phyloP scores from a whole-genome alignment of 257 asterid genomes.

The Ajuga chamaepitys region DNA sequence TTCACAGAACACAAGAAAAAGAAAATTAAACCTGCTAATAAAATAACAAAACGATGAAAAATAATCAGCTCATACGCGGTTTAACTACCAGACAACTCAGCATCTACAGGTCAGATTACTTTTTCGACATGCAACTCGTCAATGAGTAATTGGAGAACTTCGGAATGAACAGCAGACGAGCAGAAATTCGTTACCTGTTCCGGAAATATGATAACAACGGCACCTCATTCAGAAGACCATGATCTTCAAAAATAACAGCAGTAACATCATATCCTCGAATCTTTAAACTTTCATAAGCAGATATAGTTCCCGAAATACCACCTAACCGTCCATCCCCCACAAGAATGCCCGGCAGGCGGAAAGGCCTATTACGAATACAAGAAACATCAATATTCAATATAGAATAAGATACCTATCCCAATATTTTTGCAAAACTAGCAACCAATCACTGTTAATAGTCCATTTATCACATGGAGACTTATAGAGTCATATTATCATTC shows the following conservation, averaged over 20 bases:
- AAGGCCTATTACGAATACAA: constrained; percentile 52
- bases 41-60: not conserved
- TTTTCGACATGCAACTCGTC: constrained; percentile 6
- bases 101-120: not conserved
- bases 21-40: not conserved
- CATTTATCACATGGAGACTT: not conserved
- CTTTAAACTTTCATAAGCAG: constrained; percentile 84
- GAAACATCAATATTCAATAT: constrained; percentile 10
- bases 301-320: constrained; percentile 96
- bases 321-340: constrained; percentile 98
- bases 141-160: constrained; percentile 7
- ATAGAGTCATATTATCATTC: not conserved
- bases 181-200: constrained; percentile 41
- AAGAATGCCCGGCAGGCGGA: constrained; percentile 86
- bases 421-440: not conserved
- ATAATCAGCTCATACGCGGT: not conserved
- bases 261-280: constrained; percentile 92
- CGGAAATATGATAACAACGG: constrained; percentile 64
- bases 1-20: not conserved
- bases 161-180: not conserved
- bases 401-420: not conserved
- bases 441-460: not conserved
- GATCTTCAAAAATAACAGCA: constrained; percentile 84
- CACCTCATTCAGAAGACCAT: constrained; percentile 75
- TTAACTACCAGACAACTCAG: not conserved